Percentiles rank a stretch among this genome's conserved stretches.
Conservation (phyloP, 192 early-diverging fungal species). For the Linnemannia elongata region DNA sequence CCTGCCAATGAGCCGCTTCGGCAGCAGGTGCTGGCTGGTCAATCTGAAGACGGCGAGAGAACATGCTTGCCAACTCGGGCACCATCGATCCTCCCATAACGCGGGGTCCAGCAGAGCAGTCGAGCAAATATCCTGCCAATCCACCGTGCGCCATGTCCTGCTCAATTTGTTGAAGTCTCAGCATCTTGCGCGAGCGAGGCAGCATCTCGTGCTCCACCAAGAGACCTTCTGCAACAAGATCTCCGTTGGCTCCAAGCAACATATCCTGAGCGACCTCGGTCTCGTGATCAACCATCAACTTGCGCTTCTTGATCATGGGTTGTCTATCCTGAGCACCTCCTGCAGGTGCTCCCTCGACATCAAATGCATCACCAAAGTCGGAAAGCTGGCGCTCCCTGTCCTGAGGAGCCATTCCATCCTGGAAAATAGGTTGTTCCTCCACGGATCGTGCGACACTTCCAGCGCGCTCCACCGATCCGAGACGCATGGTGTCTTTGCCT, state of each 20-base stretch:
- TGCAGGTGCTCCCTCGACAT: constrained; percentile 49
- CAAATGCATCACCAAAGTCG: constrained; percentile 65
- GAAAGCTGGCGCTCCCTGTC: constrained; percentile 64
- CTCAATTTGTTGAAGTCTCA: constrained; percentile 51
- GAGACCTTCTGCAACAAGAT: constrained; percentile 62
- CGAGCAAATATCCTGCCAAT: constrained; percentile 48
- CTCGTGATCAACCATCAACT: constrained; percentile 73
- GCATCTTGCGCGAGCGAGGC: constrained; percentile 49
- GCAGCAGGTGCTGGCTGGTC: constrained; percentile 13
- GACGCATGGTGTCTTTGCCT: constrained; percentile 23
- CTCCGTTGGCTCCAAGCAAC: constrained; percentile 24
- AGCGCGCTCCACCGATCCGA: constrained; percentile 36
- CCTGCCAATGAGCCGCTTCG: constrained; percentile 53
- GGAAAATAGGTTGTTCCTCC: constrained; percentile 65
- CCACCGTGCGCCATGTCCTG: constrained; percentile 49
- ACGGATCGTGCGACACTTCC: constrained; percentile 24
- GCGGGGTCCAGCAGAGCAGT: constrained; percentile 42
- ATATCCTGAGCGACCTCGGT: constrained; percentile 74
- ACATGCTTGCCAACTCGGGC: constrained; percentile 54
- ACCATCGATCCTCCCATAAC: constrained; percentile 45
- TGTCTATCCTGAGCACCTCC: constrained; percentile 27
- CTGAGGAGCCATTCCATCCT: constrained; percentile 54
- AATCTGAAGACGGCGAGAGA: constrained; percentile 52
- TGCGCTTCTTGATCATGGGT: constrained; percentile 64
- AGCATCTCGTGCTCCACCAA: constrained; percentile 51